These are phyloP conservation scores for Fusarium oligoseptatum DNA, from an alignment of 2,329 filamentous ascomycete species.

Conservation along the genomic window DNA sequence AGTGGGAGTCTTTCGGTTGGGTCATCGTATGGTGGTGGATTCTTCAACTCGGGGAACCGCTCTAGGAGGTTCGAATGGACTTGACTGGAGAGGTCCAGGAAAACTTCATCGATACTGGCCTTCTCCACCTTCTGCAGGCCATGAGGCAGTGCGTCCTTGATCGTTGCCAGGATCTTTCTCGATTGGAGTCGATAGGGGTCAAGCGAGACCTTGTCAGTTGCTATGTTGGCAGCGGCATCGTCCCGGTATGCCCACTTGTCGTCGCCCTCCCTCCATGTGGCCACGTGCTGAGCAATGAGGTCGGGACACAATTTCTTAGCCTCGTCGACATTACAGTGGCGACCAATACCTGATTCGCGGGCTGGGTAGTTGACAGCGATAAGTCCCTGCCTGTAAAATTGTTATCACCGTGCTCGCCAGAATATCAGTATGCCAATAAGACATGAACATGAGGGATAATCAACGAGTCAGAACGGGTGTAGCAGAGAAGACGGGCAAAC, in stretches of 20 bases:
- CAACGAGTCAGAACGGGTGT: not conserved
- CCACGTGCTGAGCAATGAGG: slow-evolving; percentile 90
- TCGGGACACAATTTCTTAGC: slow-evolving; percentile 89
- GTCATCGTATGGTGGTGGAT: slow-evolving; percentile 79
- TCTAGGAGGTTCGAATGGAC: slow-evolving; percentile 81
- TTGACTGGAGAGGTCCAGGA: slow-evolving; percentile 89
- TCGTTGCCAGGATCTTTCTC: slow-evolving; percentile 81
- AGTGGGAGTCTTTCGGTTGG: slow-evolving; percentile 77
- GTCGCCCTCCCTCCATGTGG: slow-evolving; percentile 93
- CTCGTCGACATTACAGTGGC: slow-evolving; percentile 84
- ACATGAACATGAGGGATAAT: not conserved
- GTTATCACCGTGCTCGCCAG: slow-evolving; percentile 27
- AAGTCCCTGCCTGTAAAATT: slow-evolving; percentile 77
- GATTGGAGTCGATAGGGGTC: slow-evolving; percentile 92
- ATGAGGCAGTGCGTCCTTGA: slow-evolving; percentile 79
- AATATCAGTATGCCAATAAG: not conserved
- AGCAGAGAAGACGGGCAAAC: not conserved
- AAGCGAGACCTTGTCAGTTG: slow-evolving; percentile 91
- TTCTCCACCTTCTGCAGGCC: slow-evolving; percentile 85
- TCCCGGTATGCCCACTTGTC: slow-evolving; percentile 92
- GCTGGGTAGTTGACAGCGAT: slow-evolving; percentile 98
- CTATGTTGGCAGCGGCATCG: slow-evolving; percentile 83
- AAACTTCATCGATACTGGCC: slow-evolving; percentile 95
- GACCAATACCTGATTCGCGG: slow-evolving; percentile 80
- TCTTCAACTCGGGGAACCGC: slow-evolving; percentile 78